phyloP scores from a whole-genome alignment of 768 basidiomycete species.

The Kwoniella sp. region DNA sequence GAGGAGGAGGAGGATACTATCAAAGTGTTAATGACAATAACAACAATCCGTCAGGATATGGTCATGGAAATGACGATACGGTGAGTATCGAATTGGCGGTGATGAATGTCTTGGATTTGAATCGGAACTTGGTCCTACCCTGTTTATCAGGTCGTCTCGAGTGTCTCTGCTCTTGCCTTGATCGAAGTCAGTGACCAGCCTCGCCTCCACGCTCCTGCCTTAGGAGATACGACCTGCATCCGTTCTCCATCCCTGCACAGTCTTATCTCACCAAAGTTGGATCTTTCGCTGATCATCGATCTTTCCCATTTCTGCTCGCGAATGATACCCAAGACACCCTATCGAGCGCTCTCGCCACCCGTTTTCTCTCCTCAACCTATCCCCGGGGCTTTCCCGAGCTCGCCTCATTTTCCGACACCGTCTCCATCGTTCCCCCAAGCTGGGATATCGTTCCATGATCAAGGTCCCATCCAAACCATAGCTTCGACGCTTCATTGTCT shows the following conservation, averaged over 20 bases:
- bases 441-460: not conserved
- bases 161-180: not conserved
- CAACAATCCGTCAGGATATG: not conserved
- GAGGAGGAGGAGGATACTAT: no score
- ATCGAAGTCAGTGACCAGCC: no score
- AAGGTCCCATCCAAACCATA: not conserved
- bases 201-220: no score
- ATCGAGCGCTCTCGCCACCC: not conserved
- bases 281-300: no score
- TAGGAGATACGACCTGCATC: no score
- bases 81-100: conserved; percentile 1
- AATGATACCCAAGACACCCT: not conserved
- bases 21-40: not conserved
- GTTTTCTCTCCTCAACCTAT: not conserved
- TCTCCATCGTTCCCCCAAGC: not conserved
- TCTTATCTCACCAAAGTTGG: no score
- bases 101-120: conserved; percentile 16
- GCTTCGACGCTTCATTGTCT: conserved; percentile 6
- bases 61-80: not conserved
- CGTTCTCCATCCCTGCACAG: no score
- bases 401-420: not conserved
- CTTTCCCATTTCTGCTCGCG: no score
- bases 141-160: no score
- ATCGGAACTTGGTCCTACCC: no score
- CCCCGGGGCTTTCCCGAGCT: not conserved